phyloP scores from a whole-genome alignment of 2,329 filamentous ascomycete genomes.

The Pseudophaeomoniella oleicola region DNA sequence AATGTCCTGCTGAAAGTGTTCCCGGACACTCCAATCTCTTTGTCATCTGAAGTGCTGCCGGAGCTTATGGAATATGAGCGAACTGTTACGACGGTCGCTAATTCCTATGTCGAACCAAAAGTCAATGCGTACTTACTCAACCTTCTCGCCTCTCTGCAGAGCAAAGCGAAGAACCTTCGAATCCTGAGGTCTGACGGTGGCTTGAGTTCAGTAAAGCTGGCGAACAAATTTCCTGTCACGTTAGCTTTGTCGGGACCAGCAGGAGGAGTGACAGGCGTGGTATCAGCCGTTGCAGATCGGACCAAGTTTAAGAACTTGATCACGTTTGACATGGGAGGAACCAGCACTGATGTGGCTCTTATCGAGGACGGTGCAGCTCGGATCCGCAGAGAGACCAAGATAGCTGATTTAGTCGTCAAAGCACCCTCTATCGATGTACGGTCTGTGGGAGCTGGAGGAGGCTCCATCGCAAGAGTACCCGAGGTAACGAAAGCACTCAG shows the following conservation, averaged over 20 bases:
- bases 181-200: constrained; percentile 84
- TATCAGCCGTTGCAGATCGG: constrained; percentile 4
- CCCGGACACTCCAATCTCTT: constrained; percentile 4
- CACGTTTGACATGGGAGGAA: constrained; percentile 85
- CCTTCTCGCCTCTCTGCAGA: constrained; percentile 3
- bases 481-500: constrained; percentile 31
- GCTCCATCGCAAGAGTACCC: constrained; percentile 33
- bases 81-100: constrained; percentile 7
- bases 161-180: constrained; percentile 6
- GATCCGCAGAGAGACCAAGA: constrained; percentile 6
- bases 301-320: constrained; percentile 30
- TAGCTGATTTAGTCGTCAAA: constrained; percentile 2
- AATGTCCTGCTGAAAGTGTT: constrained; percentile 3
- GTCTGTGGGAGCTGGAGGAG: constrained; percentile 35
- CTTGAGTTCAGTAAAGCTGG: constrained; percentile 41
- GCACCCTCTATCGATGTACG: constrained; percentile 22
- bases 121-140: constrained; percentile 5
- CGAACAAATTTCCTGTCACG: constrained; percentile 44
- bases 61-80: constrained; percentile 8
- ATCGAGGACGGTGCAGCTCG: constrained; percentile 3
- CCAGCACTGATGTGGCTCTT: constrained; percentile 63
- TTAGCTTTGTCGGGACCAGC: constrained; percentile 67
- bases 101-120: constrained; percentile 6
- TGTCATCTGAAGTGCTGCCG: constrained; percentile 2
- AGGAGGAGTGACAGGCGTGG: constrained; percentile 48